phyloP scores from a whole-genome alignment of 441 rosid genomes.

The Pelargonium exstipulatum region DNA sequence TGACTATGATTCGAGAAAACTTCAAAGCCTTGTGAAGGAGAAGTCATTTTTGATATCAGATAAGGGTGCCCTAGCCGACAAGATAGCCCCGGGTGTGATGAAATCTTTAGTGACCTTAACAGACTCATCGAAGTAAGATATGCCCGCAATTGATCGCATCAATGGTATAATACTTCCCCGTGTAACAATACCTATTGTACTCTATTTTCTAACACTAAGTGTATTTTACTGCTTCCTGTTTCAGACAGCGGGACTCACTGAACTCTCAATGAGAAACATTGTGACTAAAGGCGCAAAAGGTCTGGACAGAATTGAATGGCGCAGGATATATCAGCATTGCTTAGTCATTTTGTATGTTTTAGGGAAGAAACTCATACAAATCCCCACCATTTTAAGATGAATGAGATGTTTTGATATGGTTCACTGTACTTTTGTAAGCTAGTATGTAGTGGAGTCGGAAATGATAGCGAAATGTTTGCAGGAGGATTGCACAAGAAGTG shows the following conservation, averaged over 20 bases:
- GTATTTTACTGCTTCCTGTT: not conserved
- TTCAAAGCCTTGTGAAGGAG: conserved; percentile 73
- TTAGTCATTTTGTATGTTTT: no score
- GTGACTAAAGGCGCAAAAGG: no score
- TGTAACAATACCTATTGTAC: not conserved
- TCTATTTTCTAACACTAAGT: not conserved
- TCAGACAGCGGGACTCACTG: not conserved
- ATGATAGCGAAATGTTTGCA: no score
- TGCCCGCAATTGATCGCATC: not conserved
- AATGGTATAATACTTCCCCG: not conserved
- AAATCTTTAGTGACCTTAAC: conserved; percentile 56
- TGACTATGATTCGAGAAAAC: conserved; percentile 55
- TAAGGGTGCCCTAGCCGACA: conserved; percentile 71
- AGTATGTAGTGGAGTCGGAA: no score
- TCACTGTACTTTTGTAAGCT: no score
- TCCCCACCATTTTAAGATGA: no score
- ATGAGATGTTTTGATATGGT: no score
- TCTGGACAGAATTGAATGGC: no score
- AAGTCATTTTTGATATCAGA: conserved; percentile 55
- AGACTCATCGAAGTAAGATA: conserved; percentile 46
- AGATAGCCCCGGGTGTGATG: conserved; percentile 55
- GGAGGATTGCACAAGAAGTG: no score
- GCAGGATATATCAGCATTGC: no score
- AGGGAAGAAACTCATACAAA: no score
- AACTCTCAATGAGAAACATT: not conserved